phyloP scores from a whole-genome alignment of 2,329 filamentous ascomycete species.

The Neurospora sp. region DNA sequence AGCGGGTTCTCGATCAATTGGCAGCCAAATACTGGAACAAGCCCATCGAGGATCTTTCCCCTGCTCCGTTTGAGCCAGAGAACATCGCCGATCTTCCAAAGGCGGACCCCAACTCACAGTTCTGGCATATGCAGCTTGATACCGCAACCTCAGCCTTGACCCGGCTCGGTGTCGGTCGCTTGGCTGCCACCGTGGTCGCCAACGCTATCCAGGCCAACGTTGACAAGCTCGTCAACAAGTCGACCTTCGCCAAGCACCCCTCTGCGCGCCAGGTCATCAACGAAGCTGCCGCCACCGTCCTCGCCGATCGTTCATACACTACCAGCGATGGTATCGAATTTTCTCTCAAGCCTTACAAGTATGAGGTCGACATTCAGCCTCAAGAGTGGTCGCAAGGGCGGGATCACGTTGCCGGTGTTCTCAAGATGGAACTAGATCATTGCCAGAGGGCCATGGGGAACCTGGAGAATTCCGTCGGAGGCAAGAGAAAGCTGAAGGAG shows the following conservation, averaged over 20 bases:
- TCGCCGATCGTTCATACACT: slow-evolving; percentile 92
- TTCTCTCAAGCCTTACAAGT: slow-evolving; percentile 98
- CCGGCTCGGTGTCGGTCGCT: slow-evolving; percentile 83
- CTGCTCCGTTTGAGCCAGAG: slow-evolving; percentile 57
- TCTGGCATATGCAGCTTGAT: slow-evolving; percentile 92
- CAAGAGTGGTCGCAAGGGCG: slow-evolving; percentile 79
- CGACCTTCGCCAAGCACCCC: slow-evolving; percentile 81
- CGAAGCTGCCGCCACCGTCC: slow-evolving; percentile 78
- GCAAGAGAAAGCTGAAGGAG: slow-evolving; percentile 76
- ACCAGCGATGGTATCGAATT: slow-evolving; percentile 98
- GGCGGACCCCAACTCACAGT: slow-evolving; percentile 72
- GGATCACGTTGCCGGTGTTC: slow-evolving; percentile 67
- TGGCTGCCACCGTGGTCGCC: slow-evolving; percentile 87
- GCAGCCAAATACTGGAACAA: slow-evolving; percentile 97
- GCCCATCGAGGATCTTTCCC: slow-evolving; percentile 73
- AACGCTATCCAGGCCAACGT: slow-evolving; percentile 79
- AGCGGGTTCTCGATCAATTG: slow-evolving; percentile 85
- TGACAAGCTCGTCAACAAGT: slow-evolving; percentile 66
- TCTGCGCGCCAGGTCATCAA: slow-evolving; percentile 89
- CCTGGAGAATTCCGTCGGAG: slow-evolving; percentile 70
- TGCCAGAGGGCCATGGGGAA: slow-evolving; percentile 70
- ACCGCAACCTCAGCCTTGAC: slow-evolving; percentile 84
- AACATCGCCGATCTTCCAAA: slow-evolving; percentile 71
- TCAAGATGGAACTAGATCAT: slow-evolving; percentile 81
- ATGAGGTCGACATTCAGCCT: slow-evolving; percentile 89